phyloP scores from a whole-genome alignment of 2,329 filamentous ascomycete genomes.

The Colletotrichum gloeosporioides region DNA sequence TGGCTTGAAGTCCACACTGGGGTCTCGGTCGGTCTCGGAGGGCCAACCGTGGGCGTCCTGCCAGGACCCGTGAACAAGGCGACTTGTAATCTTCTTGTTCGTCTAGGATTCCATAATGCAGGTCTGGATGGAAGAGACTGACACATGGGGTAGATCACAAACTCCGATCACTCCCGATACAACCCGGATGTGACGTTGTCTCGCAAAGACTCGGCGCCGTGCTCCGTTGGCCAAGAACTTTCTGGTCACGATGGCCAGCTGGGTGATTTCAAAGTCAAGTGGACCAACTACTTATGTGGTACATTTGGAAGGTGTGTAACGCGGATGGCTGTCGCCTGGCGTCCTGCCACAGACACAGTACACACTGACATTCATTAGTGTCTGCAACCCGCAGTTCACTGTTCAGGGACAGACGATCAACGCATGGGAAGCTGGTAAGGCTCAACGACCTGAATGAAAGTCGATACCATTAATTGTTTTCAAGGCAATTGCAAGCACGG shows the following conservation, averaged over 20 bases:
- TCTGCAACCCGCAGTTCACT: background rate
- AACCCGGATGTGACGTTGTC: background rate
- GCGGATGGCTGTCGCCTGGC: background rate
- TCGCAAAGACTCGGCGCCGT: background rate
- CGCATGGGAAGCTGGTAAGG: background rate
- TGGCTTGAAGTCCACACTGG: background rate
- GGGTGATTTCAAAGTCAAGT: background rate
- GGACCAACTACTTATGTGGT: background rate
- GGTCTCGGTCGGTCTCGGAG: background rate
- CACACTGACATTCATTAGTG: background rate
- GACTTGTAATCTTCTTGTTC: background rate
- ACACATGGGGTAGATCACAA: background rate
- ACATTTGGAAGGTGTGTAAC: background rate
- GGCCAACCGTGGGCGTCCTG: background rate
- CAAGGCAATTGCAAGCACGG: background rate
- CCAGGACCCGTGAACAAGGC: background rate
- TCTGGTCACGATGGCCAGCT: background rate
- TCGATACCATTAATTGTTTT: background rate
- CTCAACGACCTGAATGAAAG: background rate
- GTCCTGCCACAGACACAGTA: background rate
- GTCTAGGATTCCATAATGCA: background rate
- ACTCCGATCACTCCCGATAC: background rate
- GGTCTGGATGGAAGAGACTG: background rate
- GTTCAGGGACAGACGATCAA: background rate
- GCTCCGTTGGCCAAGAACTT: background rate